Base-by-base conservation (phyloP, 495 filamentous ascomycete genomes). In the Daldinia concentrica region DNA sequence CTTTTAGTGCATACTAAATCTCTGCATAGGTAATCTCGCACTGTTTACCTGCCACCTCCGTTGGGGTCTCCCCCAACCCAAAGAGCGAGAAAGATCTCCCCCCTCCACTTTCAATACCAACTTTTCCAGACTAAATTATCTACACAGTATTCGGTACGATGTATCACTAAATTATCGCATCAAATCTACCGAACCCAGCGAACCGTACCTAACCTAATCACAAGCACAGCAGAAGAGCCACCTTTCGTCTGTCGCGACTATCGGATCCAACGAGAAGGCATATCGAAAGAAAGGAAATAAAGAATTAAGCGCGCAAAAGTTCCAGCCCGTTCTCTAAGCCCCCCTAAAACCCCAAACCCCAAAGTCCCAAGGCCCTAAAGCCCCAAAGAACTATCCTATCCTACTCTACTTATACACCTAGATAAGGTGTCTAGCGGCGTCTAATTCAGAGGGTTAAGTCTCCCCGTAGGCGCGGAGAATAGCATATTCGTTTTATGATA, bases 111-210 rank as follows among this genome's bases (percentile, higher is more conserved):
- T 41, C 39, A 41, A 41, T 17, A 17, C 39, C 39, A 41, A 41
- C 5, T 41, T 15, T 41, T 43, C 9, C 24, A 19, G n/a, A 41
- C 39, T 24, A 32, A 27, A 19, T 24, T 51, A 51, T 41, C 30
- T 51, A 60, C 62, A 66, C 55, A 69, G 66, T 69, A 64, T 51
- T 62, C 37, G 30, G 17, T 69, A 69, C 52, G 52, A 69, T 69
- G 66, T 63, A 41, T 61, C 64, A 68, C 64, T 68, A 30, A 68
- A 60, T 66, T 39, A 58, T 58, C 34, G 63, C 64, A 60, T 66
- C 34, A 41, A 61, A 67, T 67, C 45, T 60, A 51, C 43, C 64
- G 45, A 61, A 54, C 22, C n/a, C 37, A 34, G 6, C 24, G 6
- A n/a, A 19, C n/a, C n/a, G n/a, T 51, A 56, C 15, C 39, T 11